These are phyloP conservation scores for Platanus orientalis DNA, from an alignment of 164 flowering plant genomes.

Conservation along the genomic window DNA sequence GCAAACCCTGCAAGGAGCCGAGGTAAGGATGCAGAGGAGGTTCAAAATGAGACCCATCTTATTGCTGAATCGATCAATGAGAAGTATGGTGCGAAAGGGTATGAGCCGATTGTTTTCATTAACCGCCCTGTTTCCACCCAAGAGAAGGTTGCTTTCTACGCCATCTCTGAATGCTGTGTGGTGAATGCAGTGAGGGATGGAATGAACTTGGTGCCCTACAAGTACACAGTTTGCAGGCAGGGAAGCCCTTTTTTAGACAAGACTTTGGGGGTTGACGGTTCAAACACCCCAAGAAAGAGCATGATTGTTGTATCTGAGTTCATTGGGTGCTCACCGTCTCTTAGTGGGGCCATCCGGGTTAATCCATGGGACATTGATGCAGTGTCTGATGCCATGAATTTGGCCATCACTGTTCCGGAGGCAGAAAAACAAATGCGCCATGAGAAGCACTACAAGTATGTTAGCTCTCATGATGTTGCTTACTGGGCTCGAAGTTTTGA, in stretches of 20 bases:
- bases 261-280: not conserved
- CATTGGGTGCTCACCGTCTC: constrained; percentile 8
- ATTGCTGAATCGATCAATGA: constrained; percentile 15
- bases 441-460: constrained; percentile 1
- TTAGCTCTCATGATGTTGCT: constrained; percentile 1
- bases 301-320: constrained; percentile 19
- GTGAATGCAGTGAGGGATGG: constrained; percentile 22
- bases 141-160: constrained; percentile 45
- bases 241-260: constrained; percentile 5
- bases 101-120: constrained; percentile 41
- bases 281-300: constrained; percentile 6
- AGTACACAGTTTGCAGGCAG: constrained; percentile 19
- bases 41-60: constrained; percentile 21
- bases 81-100: constrained; percentile 31
- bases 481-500: constrained; percentile 1
- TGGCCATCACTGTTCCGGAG: not conserved
- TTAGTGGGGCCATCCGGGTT: not conserved
- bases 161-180: constrained; percentile 24
- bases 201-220: constrained; percentile 18
- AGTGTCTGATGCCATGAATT: not conserved
- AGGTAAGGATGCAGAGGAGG: constrained; percentile 44
- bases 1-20: constrained; percentile 47
- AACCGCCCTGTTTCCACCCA: constrained; percentile 25
- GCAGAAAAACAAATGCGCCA: not conserved
- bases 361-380: not conserved